Conservation (phyloP, 495 filamentous ascomycete genomes). For the Penicillium paradoxum region DNA sequence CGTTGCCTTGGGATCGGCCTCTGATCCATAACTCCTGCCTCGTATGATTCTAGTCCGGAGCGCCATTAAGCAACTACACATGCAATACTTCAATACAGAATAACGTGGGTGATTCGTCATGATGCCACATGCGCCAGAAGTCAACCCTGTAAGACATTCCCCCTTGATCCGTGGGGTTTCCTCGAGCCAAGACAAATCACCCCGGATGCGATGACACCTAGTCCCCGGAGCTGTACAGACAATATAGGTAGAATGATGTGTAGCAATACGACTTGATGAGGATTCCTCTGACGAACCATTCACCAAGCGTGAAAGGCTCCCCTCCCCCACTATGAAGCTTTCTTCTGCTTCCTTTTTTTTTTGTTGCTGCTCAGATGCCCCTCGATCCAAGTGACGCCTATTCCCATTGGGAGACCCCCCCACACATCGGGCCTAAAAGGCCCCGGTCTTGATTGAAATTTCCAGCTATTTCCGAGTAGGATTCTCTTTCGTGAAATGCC, state of each 20-base stretch:
- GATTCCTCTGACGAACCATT: not conserved
- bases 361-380: not conserved
- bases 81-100: not conserved
- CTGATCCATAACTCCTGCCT: not conserved
- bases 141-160: constrained; percentile 2
- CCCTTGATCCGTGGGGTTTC: not conserved
- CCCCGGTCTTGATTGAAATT: constrained; percentile 13
- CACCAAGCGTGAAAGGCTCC: not conserved
- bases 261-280: not conserved
- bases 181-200: not conserved
- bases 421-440: not conserved
- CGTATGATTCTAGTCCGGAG: not conserved
- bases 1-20: constrained; percentile 3
- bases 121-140: not conserved
- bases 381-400: not conserved
- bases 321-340: not conserved
- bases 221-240: not conserved
- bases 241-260: not conserved
- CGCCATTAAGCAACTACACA: not conserved
- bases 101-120: constrained; percentile 1
- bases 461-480: not conserved
- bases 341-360: not conserved
- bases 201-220: not conserved
- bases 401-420: not conserved
- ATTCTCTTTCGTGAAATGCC: constrained; percentile 14